A percentile compares a stretch with the other conserved stretches of the same genome.
Evolutionary conservation across 2,329 filamentous ascomycete species (phyloP).

Genomic region (Talaromyces amestolkiae): DNA sequence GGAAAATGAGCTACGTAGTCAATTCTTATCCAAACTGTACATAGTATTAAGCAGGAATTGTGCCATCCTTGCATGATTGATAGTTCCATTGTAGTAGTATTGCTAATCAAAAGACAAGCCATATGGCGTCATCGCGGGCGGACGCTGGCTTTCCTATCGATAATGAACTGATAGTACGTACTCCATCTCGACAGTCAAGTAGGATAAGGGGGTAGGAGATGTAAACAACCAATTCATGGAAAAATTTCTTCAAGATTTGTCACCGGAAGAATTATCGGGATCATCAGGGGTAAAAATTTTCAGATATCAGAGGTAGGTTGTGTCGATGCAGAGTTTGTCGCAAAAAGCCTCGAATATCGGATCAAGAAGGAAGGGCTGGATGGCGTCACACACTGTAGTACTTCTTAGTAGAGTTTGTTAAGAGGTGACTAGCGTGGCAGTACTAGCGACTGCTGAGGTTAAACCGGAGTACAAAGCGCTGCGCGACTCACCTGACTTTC

Average conservation of each 20-base stretch:
- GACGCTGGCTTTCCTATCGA: constrained; percentile 1
- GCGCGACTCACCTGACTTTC: constrained; percentile 4
- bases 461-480: neutral
- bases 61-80: constrained; percentile 1
- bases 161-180: neutral
- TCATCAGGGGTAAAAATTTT: constrained; percentile 10
- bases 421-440: neutral
- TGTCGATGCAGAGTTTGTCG: neutral
- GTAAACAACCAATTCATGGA: neutral
- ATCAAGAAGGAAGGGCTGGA: constrained; percentile 5
- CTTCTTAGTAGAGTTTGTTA: neutral
- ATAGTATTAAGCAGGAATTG: neutral
- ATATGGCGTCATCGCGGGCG: constrained; percentile 17
- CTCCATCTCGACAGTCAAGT: neutral
- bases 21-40: neutral
- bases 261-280: neutral
- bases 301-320: neutral
- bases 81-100: neutral
- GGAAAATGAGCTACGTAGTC: neutral
- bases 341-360: constrained; percentile 8
- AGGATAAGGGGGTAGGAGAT: neutral
- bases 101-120: neutral
- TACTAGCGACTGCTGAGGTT: neutral
- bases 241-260: neutral
- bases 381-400: constrained; percentile 5